A percentile compares a stretch with the other conserved stretches of the same genome.
Conservation (phyloP, 2,329 filamentous ascomycete species). For the Neurospora sp. region DNA sequence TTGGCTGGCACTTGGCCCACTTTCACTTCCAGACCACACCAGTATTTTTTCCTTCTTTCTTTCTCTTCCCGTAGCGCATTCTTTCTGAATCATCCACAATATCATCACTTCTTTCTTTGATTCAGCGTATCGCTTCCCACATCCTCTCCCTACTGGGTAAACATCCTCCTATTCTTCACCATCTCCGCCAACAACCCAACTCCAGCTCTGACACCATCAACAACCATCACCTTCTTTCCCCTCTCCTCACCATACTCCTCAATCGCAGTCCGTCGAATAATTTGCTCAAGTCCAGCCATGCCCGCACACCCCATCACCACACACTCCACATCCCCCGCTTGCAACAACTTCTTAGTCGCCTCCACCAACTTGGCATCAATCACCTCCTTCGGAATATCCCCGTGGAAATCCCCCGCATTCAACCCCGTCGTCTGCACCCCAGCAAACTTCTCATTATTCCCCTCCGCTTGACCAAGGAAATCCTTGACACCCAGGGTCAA, state of each 20-base stretch:
- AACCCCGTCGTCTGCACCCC: slow-evolving; percentile 78
- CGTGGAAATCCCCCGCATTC: slow-evolving; percentile 70
- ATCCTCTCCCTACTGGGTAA: slow-evolving; percentile 13
- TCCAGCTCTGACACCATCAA: slow-evolving; percentile 72
- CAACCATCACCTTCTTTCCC: slow-evolving; percentile 50
- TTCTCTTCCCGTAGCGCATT: too few species aligned
- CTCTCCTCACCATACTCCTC: slow-evolving; percentile 52
- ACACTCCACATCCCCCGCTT: slow-evolving; percentile 45
- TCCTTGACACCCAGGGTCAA: slow-evolving; percentile 53
- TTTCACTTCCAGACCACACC: too few species aligned
- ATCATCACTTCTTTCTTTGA: too few species aligned
- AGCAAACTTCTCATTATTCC: slow-evolving; percentile 45
- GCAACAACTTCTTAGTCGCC: slow-evolving; percentile 58
- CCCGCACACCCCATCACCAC: slow-evolving; percentile 84
- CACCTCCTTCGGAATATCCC: slow-evolving; percentile 50
- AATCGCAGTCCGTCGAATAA: slow-evolving; percentile 59
- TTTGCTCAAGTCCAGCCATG: slow-evolving; percentile 76
- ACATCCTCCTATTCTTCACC: slow-evolving; percentile 33
- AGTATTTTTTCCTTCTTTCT: too few species aligned
- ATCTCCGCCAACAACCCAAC: slow-evolving; percentile 50
- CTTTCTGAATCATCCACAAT: too few species aligned
- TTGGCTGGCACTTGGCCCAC: too few species aligned
- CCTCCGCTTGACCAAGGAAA: slow-evolving; percentile 43
- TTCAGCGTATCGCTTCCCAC: too few species aligned
- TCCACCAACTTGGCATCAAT: slow-evolving; percentile 56